Conservation (phyloP, 768 basidiomycete species). For the Leccinum truebloodii region DNA sequence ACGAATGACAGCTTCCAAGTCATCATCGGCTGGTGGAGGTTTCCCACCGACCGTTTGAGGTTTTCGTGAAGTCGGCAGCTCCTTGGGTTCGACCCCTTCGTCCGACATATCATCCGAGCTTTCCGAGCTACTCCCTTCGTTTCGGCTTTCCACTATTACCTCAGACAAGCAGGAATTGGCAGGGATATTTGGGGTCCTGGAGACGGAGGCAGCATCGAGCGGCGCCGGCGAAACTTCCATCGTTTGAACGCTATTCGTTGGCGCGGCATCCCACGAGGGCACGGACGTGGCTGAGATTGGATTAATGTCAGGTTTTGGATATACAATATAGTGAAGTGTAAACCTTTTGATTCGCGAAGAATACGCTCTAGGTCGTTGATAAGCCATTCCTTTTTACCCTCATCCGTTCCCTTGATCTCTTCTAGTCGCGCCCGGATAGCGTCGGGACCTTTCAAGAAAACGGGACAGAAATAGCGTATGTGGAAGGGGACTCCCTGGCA, state of each 20-base stretch:
- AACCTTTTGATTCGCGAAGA: slow-evolving; percentile 33
- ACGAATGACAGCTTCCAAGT: slow-evolving; percentile 44
- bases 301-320: slow-evolving; percentile 12
- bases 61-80: neutral
- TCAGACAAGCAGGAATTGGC: slow-evolving; percentile 36
- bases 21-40: slow-evolving; percentile 14
- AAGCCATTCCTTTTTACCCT: slow-evolving; percentile 27
- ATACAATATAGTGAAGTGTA: slow-evolving; percentile 4
- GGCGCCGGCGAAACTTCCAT: neutral
- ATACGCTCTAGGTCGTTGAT: slow-evolving; percentile 44
- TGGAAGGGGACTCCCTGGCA: slow-evolving; percentile 49
- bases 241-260: slow-evolving; percentile 4
- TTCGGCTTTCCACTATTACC: slow-evolving; percentile 36
- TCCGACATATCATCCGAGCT: slow-evolving; percentile 31
- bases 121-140: slow-evolving; percentile 44
- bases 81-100: slow-evolving; percentile 19
- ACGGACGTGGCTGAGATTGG: slow-evolving; percentile 7
- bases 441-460: slow-evolving; percentile 43
- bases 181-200: slow-evolving; percentile 26
- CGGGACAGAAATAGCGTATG: slow-evolving; percentile 49
- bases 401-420: slow-evolving; percentile 37
- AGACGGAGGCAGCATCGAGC: slow-evolving; percentile 7
- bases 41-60: slow-evolving; percentile 1
- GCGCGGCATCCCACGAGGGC: neutral
- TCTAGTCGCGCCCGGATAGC: slow-evolving; percentile 47